phyloP scores from a whole-genome alignment of 2,329 filamentous ascomycete genomes.

The Immersiporthe knoxdaviesiana region DNA sequence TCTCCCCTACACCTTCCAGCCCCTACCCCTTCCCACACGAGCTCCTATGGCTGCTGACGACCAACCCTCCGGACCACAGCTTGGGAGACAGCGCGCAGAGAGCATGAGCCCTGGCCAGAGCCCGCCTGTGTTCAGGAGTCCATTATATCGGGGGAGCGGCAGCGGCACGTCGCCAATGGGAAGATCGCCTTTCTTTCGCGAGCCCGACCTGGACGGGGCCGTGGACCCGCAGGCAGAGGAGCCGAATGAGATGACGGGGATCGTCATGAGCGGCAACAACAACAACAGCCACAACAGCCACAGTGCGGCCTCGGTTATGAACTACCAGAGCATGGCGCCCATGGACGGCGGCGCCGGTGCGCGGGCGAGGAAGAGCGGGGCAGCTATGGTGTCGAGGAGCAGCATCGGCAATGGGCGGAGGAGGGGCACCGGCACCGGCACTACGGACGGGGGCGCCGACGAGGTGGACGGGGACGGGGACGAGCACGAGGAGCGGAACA shows the following conservation, averaged over 20 bases:
- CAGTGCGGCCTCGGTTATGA: constrained; percentile 19
- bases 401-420: constrained; percentile 8
- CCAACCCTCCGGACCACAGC: constrained; percentile 6
- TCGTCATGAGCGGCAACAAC: constrained; percentile 14
- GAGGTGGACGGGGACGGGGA: constrained; percentile 22
- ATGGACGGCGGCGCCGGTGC: constrained; percentile 12
- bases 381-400: not conserved
- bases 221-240: not conserved
- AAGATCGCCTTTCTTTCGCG: not conserved
- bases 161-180: constrained; percentile 4
- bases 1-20: not conserved
- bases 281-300: not conserved
- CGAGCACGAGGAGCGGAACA: constrained; percentile 28
- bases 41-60: not conserved
- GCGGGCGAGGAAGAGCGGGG: constrained; percentile 8
- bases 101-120: constrained; percentile 26
- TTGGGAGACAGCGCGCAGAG: constrained; percentile 28
- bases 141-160: constrained; percentile 10
- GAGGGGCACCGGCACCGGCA: not conserved
- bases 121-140: constrained; percentile 21
- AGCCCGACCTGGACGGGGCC: constrained; percentile 1
- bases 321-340: constrained; percentile 29
- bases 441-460: constrained; percentile 5
- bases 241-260: constrained; percentile 24
- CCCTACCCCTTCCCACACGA: not conserved